Base-by-base conservation (phyloP, 1,139 yeast species). In the Pichia sp. region DNA sequence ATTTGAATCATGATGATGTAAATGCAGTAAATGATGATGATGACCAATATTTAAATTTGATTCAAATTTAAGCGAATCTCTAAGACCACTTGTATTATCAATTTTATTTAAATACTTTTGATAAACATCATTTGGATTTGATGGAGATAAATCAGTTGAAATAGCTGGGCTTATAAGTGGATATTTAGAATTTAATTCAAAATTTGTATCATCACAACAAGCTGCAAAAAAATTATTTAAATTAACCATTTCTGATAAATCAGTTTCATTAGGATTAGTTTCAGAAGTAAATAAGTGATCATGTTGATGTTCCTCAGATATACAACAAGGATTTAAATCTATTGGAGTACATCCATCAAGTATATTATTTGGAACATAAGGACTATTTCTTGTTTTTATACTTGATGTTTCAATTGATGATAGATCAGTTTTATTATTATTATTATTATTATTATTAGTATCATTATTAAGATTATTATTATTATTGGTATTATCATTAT, bases 1-100 rank as follows among this genome's bases (percentile, higher is more conserved):
- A 27, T 45, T 35, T 11, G 48, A 45, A 42, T 46, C 35, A 39
- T 43, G 48, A 43, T 53, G 56, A 33, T 49, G 56, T 34, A 53
- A 42, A 42, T 53, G 55, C 10, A 53, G 33, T 35, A 53, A 39
- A 42, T 54, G 58, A 42, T 49, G 62, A 40, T 50, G 54, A 38
- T 49, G 57, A 25, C 42, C 41, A 26, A 39, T 47, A 5, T 10
- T 28, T 30, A 33, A 29, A 1, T n/a, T 8, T 25, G 34, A 18
- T 5, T 27, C 33, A 3, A 11, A 7, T 45, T 46, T 43, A 7
- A 49, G 9, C 2, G 50, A 45, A 28, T 48, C 52, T 8, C 56
- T 36, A 11, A 48, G 5, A 40, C 42, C 43, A 34, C 52, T 48
- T 6, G 29, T 31, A 26, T 47, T 49, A 18, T 45, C 40, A 9